phyloP scores from a whole-genome alignment of 2,329 filamentous ascomycete genomes.

The Xylariaceae sp. region DNA sequence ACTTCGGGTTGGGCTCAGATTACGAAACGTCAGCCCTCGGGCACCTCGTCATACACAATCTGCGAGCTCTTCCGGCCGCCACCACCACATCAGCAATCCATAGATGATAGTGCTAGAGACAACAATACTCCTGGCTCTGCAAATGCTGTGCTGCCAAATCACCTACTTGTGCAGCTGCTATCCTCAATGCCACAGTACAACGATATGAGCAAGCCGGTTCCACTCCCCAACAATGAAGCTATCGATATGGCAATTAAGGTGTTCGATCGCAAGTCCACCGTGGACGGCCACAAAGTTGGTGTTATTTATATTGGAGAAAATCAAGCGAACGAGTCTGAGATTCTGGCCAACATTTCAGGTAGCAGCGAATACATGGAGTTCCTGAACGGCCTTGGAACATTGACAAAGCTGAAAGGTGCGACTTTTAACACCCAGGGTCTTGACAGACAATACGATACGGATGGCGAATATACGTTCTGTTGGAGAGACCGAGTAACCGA shows the following conservation, averaged over 20 bases:
- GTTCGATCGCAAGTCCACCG: constrained; percentile 86
- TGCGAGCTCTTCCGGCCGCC: constrained; percentile 65
- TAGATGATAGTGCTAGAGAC: constrained; percentile 56
- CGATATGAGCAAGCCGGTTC: constrained; percentile 70
- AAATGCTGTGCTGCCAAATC: constrained; percentile 72
- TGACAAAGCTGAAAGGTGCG: constrained; percentile 80
- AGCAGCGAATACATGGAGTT: constrained; percentile 89
- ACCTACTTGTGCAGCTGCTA: constrained; percentile 73
- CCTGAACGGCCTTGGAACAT: constrained; percentile 78
- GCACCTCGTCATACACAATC: constrained; percentile 64
- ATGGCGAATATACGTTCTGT: constrained; percentile 88
- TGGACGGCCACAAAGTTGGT: constrained; percentile 95
- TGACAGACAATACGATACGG: constrained; percentile 75
- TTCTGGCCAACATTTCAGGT: constrained; percentile 84
- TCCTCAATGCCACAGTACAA: constrained; percentile 64
- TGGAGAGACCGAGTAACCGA: constrained; percentile 96
- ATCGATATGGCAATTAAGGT: constrained; percentile 75
- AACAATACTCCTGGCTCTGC: constrained; percentile 55
- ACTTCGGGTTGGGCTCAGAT: constrained; percentile 72
- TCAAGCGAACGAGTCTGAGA: constrained; percentile 81
- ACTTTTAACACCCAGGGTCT: constrained; percentile 93
- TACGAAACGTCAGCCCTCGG: constrained; percentile 74
- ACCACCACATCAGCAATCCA: constrained; percentile 61
- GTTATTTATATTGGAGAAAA: constrained; percentile 91
- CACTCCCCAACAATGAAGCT: constrained; percentile 72